Conservation (phyloP, 208 protist species). For the Strigomonas galati region DNA sequence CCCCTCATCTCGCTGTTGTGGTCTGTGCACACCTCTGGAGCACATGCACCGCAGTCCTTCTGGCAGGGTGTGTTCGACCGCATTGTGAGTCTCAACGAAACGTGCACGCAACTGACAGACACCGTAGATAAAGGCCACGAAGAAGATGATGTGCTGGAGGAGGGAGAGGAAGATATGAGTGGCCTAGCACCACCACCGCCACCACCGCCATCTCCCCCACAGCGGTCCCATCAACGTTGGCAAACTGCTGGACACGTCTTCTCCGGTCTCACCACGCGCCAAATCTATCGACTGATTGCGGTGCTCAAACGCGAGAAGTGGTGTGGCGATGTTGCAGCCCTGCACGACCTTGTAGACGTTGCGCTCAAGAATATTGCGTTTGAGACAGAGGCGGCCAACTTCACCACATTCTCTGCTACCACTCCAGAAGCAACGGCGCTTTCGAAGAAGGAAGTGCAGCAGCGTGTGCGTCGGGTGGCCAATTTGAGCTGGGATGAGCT, state of each 20-base stretch:
- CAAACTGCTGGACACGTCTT: slow-evolving; percentile 76
- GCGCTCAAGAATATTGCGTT: slow-evolving; percentile 77
- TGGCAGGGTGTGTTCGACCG: slow-evolving; percentile 47
- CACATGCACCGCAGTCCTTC: slow-evolving; percentile 52
- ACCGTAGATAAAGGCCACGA: no score
- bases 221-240: no score
- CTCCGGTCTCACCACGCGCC: slow-evolving; percentile 67
- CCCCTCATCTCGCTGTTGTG: slow-evolving; percentile 64
- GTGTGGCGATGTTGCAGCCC: slow-evolving; percentile 28
- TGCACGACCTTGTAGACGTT: slow-evolving; percentile 63
- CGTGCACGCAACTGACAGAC: neutral
- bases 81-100: slow-evolving; percentile 44
- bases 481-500: slow-evolving; percentile 43
- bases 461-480: slow-evolving; percentile 15
- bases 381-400: slow-evolving; percentile 46
- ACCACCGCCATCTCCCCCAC: no score
- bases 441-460: neutral
- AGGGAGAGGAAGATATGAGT: neutral
- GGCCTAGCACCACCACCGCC: neutral
- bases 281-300: slow-evolving; percentile 63
- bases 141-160: neutral
- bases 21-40: slow-evolving; percentile 40
- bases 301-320: slow-evolving; percentile 55
- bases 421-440: neutral
- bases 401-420: neutral